Evolutionary conservation across 1,284 basidiomycete genomes (phyloP).

Genomic region (Mycena sp.): DNA sequence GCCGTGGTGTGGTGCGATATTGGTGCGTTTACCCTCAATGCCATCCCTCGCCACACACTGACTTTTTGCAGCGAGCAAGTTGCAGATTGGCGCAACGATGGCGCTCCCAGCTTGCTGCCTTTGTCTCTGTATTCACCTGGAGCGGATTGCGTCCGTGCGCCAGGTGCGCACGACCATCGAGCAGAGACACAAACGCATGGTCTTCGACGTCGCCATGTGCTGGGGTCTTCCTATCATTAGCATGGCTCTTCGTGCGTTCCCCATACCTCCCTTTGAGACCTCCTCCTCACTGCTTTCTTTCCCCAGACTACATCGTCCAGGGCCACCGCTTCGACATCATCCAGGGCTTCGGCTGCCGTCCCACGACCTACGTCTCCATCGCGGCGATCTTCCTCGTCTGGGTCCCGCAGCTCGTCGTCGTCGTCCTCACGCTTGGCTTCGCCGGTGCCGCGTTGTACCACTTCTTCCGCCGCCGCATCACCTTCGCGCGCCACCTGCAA

Average conservation of each 20-base stretch:
- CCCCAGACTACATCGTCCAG: constrained; percentile 55
- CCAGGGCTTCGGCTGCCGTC: constrained; percentile 51
- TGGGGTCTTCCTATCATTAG: constrained; percentile 58
- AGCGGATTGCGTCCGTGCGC: constrained; percentile 55
- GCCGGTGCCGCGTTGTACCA: constrained; percentile 29
- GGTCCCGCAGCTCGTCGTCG: constrained; percentile 46
- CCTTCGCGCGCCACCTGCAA: constrained; percentile 37
- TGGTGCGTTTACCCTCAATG: constrained; percentile 44
- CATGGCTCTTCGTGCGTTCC: constrained; percentile 62
- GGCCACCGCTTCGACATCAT: constrained; percentile 56
- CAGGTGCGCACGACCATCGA: constrained; percentile 41
- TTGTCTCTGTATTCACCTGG: constrained; percentile 63
- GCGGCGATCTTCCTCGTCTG: constrained; percentile 48
- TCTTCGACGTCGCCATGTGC: constrained; percentile 60
- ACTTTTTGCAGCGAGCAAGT: constrained; percentile 47
- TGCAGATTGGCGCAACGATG: constrained; percentile 53
- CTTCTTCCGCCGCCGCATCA: constrained; percentile 33
- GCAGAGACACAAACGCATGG: constrained; percentile 49
- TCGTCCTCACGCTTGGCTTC: constrained; percentile 23
- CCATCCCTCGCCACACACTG: neutral
- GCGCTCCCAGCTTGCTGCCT: constrained; percentile 67
- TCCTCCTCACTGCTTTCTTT: neutral
- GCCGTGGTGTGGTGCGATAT: constrained; percentile 71
- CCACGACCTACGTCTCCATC: constrained; percentile 49
- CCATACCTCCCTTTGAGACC: neutral